phyloP scores from a whole-genome alignment of 306 rosid species.

The Casuarina equisetifolia region DNA sequence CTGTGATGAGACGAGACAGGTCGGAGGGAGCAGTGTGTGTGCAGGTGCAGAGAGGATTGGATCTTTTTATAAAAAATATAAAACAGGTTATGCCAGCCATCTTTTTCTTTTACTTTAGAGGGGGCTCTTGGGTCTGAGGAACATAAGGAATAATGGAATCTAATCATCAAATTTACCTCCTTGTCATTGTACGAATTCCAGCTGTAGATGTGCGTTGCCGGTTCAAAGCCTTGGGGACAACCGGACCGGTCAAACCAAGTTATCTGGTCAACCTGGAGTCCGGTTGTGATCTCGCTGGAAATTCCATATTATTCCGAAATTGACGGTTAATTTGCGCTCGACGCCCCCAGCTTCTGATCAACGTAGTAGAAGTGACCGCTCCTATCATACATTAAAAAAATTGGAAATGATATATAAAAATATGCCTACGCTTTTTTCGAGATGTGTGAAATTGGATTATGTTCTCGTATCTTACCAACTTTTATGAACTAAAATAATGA shows the following conservation, averaged over 20 bases:
- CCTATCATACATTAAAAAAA: too few relatives aligned
- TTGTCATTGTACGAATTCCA: conserved; percentile 90
- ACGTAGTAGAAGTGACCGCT: too few relatives aligned
- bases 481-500: too few relatives aligned
- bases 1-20: conserved; percentile 22
- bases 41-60: conserved; percentile 23
- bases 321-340: conserved; percentile 39
- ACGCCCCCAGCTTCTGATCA: not conserved
- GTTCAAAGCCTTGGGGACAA: conserved; percentile 33
- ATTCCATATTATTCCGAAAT: conserved; percentile 26
- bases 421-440: too few relatives aligned
- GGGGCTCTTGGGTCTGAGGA: conserved; percentile 44
- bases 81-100: conserved; percentile 26
- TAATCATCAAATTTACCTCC: conserved; percentile 82
- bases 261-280: conserved; percentile 50
- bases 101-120: conserved; percentile 30
- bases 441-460: too few relatives aligned
- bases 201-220: conserved; percentile 50
- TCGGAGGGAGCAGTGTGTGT: conserved; percentile 13
- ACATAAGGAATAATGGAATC: conserved; percentile 97
- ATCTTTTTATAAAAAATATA: conserved; percentile 11
- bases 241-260: conserved; percentile 62
- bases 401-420: too few relatives aligned
- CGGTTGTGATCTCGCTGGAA: conserved; percentile 62
- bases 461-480: too few relatives aligned